Evolutionary conservation across 2,329 filamentous ascomycete species (phyloP), one percentile per base, ranked within the genome.

Genomic region (Verticillium albo-atrum): DNA sequence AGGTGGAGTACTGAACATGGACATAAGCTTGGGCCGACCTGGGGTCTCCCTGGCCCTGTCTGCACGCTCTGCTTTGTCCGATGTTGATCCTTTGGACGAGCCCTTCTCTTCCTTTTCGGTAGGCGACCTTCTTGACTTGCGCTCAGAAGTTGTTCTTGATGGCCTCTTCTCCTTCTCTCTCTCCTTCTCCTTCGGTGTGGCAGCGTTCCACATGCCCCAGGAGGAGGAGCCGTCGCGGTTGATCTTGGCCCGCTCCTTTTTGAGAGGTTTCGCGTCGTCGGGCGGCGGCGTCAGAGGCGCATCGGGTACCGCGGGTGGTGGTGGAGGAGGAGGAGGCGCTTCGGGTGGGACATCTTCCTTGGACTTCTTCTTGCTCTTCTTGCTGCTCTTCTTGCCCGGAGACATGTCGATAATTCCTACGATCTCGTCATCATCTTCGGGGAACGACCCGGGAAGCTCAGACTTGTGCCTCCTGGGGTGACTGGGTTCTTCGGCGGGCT

Each of bases 191-290:
- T 75, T 73, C 57, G 77, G 71, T 3, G 73, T 68, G 23, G 80
- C 74, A 17, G 86, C 82, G 20, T 83, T 85, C 89, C 89, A 94
- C 71, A 87, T 86, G 35, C 87, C 89, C 91, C 92, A 95, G 30
- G 89, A 86, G 14, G 84, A 79, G 35, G 81, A 81, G 60, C 84
- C 82, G 37, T 89, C 88, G 60, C 91, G 89, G 66, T 86, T 90
- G 63, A 92, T 85, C 68, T 89, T 91, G 28, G 89, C 78, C 15
- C 92, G 89, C 63, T 96, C 90, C 71, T 89, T 96, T 74, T 86
- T 91, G 3, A 80, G 80, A 4, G 82, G 85, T 61, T 80, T 86
- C 14, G 81, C 75, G 56, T 87, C 55, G n/a, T 57, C 85, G 17
- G 84, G 75, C 4, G 81, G 79, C 28, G 82, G 80, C 7, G 80